Base-by-base conservation (phyloP, 768 basidiomycete species). In the Pleurotus eryngii region DNA sequence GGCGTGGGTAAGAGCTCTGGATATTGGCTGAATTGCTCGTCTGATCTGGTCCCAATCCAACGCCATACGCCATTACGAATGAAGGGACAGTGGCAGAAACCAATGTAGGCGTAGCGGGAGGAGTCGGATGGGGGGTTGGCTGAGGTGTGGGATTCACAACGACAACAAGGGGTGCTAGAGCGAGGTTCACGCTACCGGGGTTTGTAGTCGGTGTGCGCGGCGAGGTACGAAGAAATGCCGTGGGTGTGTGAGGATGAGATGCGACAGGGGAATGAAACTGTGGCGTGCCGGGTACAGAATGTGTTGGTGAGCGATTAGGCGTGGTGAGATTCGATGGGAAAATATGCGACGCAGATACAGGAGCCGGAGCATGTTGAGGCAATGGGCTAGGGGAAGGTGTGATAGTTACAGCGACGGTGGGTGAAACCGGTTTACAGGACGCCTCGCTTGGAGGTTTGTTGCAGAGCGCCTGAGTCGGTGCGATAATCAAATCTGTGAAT, bases 131-230 rank as follows among this genome's bases (percentile, higher is more conserved):
- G 0, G 86, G 86, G 0, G 86, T 86, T 1, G 86, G 87, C 61
- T 86, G 86, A 2, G 89, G 89, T 0, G 89, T 90, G 15, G 89
- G 87, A 61, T 87, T 84, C 7, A 90, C 83, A 18, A 92, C 78
- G 14, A 90, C 79, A 5, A 92, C 77, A 24, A 78, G 76, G 12
- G 85, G 86, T 30, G 51, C 51, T 22, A 54, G 22, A 9, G 35
- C 39, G 12, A 42, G 37, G 22, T 9, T 39, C 15, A 22, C 38
- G 14, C 12, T 38, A 42, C 24, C 42, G 56, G 43, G 9, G 39
- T 42, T 35, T 56, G 55, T 12, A 49, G 14, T 20, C 54, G 39
- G 15, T 55, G 60, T 27, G 38, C 22, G 47, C 20, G 45, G 43
- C 4, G 37, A 40, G n/a, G 39, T 22, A 42, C 35, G 37, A 20